Percentiles rank a stretch among this genome's conserved stretches.
Evolutionary conservation across 805 yeast genomes (phyloP).

Genomic region (Kodamaea sagamina): DNA sequence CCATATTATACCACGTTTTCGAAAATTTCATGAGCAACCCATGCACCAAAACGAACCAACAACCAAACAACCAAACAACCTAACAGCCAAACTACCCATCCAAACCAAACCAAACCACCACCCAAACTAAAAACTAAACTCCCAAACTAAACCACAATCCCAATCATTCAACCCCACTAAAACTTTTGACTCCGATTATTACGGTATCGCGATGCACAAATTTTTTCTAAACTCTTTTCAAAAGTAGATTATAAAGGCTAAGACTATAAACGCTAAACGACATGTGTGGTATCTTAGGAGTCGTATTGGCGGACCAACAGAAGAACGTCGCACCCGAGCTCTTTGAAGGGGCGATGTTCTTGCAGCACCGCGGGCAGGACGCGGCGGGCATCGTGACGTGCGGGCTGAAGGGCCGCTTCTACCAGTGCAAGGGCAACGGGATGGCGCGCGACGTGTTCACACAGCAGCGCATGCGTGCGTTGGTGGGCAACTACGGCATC

Average conservation of each 20-base stretch:
- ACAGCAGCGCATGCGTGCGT: slow-evolving; percentile 68
- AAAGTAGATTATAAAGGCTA: slow-evolving; percentile 1
- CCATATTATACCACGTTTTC: too few species aligned
- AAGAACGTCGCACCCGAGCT: slow-evolving; percentile 83
- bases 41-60: too few species aligned
- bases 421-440: slow-evolving; percentile 98
- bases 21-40: too few species aligned
- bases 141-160: too few species aligned
- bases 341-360: slow-evolving; percentile 86
- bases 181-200: too few species aligned
- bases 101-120: too few species aligned
- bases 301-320: slow-evolving; percentile 74
- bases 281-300: slow-evolving; percentile 96
- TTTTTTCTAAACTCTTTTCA: slow-evolving; percentile 7
- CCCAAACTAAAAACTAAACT: too few species aligned
- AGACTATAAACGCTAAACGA: background rate
- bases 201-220: slow-evolving; percentile 10
- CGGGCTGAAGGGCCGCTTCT: slow-evolving; percentile 88
- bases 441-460: slow-evolving; percentile 98
- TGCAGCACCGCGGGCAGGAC: slow-evolving; percentile 98
- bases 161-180: too few species aligned
- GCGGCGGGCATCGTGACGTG: slow-evolving; percentile 99
- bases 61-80: too few species aligned
- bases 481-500: slow-evolving; percentile 93
- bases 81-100: too few species aligned